phyloP scores from a whole-genome alignment of 768 basidiomycete species.

The Sarcodon aspratus region DNA sequence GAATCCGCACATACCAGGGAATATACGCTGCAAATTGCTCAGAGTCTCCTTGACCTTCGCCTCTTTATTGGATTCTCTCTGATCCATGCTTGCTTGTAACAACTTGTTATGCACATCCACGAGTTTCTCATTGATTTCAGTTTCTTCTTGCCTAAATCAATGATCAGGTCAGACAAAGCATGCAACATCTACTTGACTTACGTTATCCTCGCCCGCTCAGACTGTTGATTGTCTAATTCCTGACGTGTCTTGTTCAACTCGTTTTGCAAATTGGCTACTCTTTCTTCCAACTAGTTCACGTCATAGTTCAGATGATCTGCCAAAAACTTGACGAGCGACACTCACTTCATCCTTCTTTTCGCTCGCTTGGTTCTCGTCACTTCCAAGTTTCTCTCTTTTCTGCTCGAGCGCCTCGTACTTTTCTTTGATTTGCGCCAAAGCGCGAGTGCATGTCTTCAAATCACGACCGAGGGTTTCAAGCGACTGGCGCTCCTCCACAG shows the following conservation, averaged over 20 bases:
- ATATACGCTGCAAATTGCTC: constrained; percentile 73
- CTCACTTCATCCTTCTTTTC: constrained; percentile 51
- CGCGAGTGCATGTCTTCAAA: constrained; percentile 60
- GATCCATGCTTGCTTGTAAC: constrained; percentile 83
- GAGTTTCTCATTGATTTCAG: constrained; percentile 88
- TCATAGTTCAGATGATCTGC: not conserved
- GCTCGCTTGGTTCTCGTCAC: constrained; percentile 38
- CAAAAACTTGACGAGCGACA: not conserved
- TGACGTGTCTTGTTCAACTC: constrained; percentile 60
- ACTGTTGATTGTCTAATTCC: constrained; percentile 76
- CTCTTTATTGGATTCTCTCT: constrained; percentile 78
- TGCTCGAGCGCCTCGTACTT: constrained; percentile 55
- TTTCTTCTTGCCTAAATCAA: constrained; percentile 65
- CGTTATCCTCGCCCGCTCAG: constrained; percentile 74
- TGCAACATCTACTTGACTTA: constrained; percentile 21
- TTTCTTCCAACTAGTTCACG: constrained; percentile 44
- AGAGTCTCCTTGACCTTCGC: constrained; percentile 78
- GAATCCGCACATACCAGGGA: constrained; percentile 51
- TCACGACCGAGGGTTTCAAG: constrained; percentile 75
- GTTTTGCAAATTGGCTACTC: constrained; percentile 38
- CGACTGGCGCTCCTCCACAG: constrained; percentile 79
- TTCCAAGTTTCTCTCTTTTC: constrained; percentile 41
- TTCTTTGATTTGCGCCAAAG: constrained; percentile 54
- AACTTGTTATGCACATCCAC: constrained; percentile 73
- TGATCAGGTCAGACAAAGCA: not conserved